Base-by-base conservation (phyloP, 192 early-diverging fungal genomes). In the Coemansia brasiliensis region DNA sequence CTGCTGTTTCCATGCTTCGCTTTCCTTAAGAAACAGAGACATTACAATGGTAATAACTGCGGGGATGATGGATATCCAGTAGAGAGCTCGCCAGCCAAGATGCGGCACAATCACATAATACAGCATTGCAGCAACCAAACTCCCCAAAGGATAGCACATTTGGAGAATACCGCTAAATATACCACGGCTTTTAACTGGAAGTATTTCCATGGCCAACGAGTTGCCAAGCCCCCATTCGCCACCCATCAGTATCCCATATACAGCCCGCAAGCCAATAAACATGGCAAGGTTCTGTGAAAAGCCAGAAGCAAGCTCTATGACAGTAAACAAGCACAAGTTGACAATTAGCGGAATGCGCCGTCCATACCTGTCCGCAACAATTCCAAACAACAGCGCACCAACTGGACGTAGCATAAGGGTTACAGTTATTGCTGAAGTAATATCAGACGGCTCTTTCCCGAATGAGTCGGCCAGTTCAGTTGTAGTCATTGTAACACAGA, bases 151-250 rank as follows among this genome's bases (percentile, higher is more conserved):
- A 59, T 88, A 89, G 1, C 85, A 87, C 71, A 88, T 74, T 46
- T 91, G 90, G 35, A 90, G 75, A 24, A 91, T 87, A 24, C 89
- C 89, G 6, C 87, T 85, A 25, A 91, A 90, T 17, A 91, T 61
- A 40, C 90, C 90, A 37, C 88, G 76, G 55, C 82, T 68, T 67
- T 88, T 84, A 12, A 79, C 55, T 0, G 88, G 90, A 12, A 91
- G 54, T 37, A 74, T 63, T 71, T 91, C 90, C 83, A 91, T 82
- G 1, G 90, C 86, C 50, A 91, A 66, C 63, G 84, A 79, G 27
- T 85, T 84, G 13, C 86, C 84, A 17, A 91, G 81, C 13, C 88
- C 90, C 89, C 88, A 87, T 27, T 84, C 81, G 32, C 85, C 88
- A 24, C 88, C 90, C 85, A 91, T 86, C 25, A 81, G 65, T 22